Evolutionary conservation across 305 asterid genomes (phyloP).

Genomic region (Fraxinus angustifolia): DNA sequence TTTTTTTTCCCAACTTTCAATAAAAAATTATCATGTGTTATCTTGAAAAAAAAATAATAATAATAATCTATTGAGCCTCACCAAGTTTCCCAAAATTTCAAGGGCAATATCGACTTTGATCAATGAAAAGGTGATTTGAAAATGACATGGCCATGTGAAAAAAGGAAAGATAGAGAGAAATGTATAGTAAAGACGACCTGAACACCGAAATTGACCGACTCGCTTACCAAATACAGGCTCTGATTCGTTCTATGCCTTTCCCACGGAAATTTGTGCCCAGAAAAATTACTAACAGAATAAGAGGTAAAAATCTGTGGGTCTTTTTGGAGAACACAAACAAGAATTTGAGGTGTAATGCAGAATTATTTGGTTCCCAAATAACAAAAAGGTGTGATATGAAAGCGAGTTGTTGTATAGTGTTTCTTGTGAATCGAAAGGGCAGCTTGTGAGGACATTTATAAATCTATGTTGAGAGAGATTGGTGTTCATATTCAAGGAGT

Average conservation of each 20-base stretch:
- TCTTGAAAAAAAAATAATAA: too few relatives aligned
- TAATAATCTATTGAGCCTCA: too few relatives aligned
- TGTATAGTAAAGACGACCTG: slow-evolving; percentile 15
- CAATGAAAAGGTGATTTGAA: neutral
- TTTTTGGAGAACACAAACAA: neutral
- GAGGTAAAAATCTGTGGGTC: neutral
- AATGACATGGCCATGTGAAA: neutral
- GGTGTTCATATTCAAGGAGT: neutral
- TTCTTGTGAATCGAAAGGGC: slow-evolving; percentile 14
- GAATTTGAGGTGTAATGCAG: slow-evolving; percentile 6
- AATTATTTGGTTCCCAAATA: neutral
- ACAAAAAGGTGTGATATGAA: slow-evolving; percentile 21
- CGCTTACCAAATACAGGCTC: slow-evolving; percentile 36
- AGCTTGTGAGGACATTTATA: slow-evolving; percentile 17
- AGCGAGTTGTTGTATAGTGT: neutral
- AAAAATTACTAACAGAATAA: neutral
- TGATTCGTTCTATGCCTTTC: slow-evolving; percentile 43
- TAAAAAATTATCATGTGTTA: too few relatives aligned
- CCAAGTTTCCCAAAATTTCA: neutral
- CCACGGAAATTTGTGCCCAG: slow-evolving; percentile 3
- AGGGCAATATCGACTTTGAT: neutral
- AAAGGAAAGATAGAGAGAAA: neutral
- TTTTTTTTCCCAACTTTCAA: too few relatives aligned
- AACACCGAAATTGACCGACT: slow-evolving; percentile 35
- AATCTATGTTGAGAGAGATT: neutral